These are phyloP conservation scores for Ilyonectria mors-panacis DNA, from an alignment of 2,329 filamentous ascomycete genomes.

Conservation along the genomic window DNA sequence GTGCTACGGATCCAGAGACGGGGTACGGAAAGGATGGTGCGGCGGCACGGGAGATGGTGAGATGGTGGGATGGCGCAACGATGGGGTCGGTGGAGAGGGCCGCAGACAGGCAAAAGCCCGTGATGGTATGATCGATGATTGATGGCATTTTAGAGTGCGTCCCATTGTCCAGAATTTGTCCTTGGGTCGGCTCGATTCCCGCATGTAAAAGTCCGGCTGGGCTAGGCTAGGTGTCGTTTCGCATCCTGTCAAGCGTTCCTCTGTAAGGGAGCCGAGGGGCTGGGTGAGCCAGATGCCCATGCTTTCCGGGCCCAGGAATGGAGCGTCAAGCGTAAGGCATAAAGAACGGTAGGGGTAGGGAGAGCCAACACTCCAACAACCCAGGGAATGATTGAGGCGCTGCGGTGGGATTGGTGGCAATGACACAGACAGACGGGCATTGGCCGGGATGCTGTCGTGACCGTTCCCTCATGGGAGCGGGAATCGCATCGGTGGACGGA, in stretches of 20 bases:
- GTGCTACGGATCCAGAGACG: not conserved
- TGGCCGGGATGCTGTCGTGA: constrained; percentile 12
- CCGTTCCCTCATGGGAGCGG: constrained; percentile 12
- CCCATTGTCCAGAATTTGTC: not conserved
- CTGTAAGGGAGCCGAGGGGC: constrained; percentile 4
- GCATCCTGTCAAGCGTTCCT: constrained; percentile 10
- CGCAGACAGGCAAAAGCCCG: constrained; percentile 3
- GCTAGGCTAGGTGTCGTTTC: constrained; percentile 13
- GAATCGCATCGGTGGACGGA: constrained; percentile 23
- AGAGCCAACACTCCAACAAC: not conserved
- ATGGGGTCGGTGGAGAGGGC: constrained; percentile 7
- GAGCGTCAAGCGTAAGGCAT: constrained; percentile 16
- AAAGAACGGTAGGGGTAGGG: not conserved
- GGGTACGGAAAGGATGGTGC: not conserved
- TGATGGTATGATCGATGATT: constrained; percentile 6
- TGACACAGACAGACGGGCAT: constrained; percentile 4
- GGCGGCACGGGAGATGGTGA: constrained; percentile 3
- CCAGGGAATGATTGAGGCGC: not conserved
- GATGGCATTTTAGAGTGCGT: constrained; percentile 6
- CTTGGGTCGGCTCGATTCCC: not conserved
- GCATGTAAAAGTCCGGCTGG: not conserved
- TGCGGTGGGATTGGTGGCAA: constrained; percentile 11
- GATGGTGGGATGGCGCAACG: constrained; percentile 1
- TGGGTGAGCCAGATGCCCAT: constrained; percentile 3
- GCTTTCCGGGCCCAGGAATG: not conserved